Conservation (phyloP, 345 rosid species). For the Noccaea bulbosa region DNA sequence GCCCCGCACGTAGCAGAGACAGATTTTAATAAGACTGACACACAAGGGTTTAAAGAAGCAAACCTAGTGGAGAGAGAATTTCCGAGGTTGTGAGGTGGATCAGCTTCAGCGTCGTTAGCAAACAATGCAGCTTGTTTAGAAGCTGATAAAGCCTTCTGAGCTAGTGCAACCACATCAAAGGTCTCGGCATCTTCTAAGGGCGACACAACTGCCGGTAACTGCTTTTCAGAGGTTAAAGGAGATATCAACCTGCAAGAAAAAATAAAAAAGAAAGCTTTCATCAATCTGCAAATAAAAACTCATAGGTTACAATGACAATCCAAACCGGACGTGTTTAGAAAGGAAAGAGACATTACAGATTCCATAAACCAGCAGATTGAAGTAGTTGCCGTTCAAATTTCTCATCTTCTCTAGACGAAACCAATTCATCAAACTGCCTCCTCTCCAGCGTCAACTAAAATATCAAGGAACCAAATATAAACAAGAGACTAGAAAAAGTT, state of each 20-base stretch:
- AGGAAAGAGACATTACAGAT: conserved; percentile 55
- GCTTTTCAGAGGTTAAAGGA: conserved; percentile 45
- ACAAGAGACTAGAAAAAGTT: conserved; percentile 26
- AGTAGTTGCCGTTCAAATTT: conserved; percentile 50
- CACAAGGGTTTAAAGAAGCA: conserved; percentile 31
- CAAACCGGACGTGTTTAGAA: too few relatives aligned
- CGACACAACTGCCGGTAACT: conserved; percentile 34
- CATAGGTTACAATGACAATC: too few relatives aligned
- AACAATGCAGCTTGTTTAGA: conserved; percentile 69
- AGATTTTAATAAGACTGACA: conserved; percentile 22
- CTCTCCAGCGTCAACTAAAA: conserved; percentile 49
- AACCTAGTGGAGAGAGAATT: conserved; percentile 64
- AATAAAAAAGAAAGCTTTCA: too few relatives aligned
- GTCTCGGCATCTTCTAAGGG: conserved; percentile 45
- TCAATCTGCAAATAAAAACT: too few relatives aligned
- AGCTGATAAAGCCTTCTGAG: conserved; percentile 75
- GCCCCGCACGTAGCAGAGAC: not conserved
- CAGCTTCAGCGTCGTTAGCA: conserved; percentile 45
- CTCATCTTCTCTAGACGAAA: conserved; percentile 47
- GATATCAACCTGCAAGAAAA: conserved; percentile 58
- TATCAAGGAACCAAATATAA: not conserved
- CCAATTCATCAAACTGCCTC: conserved; percentile 48
- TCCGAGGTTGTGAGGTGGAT: conserved; percentile 39
- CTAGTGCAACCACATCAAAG: conserved; percentile 54
- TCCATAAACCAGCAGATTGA: conserved; percentile 57